Conservation (phyloP, 1,284 basidiomycete genomes). For the Coniferiporia weirii region DNA sequence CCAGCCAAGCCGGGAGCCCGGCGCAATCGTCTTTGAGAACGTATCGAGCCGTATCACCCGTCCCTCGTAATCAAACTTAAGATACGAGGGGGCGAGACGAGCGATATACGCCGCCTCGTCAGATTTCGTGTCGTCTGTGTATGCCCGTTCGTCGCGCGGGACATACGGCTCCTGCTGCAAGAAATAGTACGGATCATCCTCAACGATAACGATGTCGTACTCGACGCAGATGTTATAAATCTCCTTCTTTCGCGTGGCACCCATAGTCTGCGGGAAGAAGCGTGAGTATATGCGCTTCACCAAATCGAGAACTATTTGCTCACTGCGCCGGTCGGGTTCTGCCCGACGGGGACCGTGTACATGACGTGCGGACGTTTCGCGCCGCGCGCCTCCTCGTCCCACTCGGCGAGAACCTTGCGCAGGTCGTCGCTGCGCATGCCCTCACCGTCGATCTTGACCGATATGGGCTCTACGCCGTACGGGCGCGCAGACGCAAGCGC, state of each 20-base stretch:
- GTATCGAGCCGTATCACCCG: conserved; percentile 76
- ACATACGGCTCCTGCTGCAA: conserved; percentile 56
- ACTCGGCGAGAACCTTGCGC: conserved; percentile 54
- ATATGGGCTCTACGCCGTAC: conserved; percentile 44
- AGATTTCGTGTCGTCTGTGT: conserved; percentile 24
- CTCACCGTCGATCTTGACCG: conserved; percentile 67
- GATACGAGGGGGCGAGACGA: conserved; percentile 61
- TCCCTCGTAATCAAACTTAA: conserved; percentile 71
- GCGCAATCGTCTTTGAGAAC: conserved; percentile 80
- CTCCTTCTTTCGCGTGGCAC: conserved; percentile 61
- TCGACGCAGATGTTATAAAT: conserved; percentile 79
- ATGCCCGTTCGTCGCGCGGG: conserved; percentile 37
- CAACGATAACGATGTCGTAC: conserved; percentile 71
- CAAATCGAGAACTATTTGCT: conserved; percentile 24
- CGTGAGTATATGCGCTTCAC: neutral
- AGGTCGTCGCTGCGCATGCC: conserved; percentile 65
- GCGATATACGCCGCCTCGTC: conserved; percentile 41
- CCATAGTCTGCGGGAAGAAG: conserved; percentile 47
- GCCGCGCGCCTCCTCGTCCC: conserved; percentile 58
- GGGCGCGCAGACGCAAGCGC: conserved; percentile 41
- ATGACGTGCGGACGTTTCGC: conserved; percentile 64
- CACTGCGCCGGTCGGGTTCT: conserved; percentile 77
- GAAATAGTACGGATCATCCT: conserved; percentile 84
- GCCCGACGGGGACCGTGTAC: conserved; percentile 71
- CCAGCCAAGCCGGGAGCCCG: conserved; percentile 76